phyloP scores from a whole-genome alignment of 306 rosid species.

The Fragaria iinumae region DNA sequence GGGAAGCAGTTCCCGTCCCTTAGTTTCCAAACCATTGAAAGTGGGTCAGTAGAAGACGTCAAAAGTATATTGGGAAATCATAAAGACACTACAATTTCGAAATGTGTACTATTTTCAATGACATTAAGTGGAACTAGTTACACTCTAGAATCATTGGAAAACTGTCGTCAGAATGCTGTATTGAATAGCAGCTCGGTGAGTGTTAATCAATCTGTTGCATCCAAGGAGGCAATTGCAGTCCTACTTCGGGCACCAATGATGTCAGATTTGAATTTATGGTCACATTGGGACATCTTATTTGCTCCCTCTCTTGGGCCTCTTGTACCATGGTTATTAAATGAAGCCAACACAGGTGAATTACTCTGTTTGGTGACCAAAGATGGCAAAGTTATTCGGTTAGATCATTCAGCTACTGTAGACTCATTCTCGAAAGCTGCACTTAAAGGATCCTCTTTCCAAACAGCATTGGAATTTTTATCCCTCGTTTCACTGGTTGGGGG shows the following conservation, averaged over 20 bases:
- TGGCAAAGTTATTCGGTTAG: constrained; percentile 75
- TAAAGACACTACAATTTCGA: constrained; percentile 42
- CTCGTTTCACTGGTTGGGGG: constrained; percentile 71
- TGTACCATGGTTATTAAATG: constrained; percentile 69
- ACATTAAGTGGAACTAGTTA: constrained; percentile 43
- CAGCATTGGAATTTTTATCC: constrained; percentile 73
- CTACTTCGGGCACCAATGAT: constrained; percentile 75
- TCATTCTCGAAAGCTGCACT: constrained; percentile 83
- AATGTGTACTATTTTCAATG: constrained; percentile 65
- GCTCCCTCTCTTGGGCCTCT: constrained; percentile 89
- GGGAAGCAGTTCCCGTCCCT: constrained; percentile 71
- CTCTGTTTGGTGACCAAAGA: constrained; percentile 77
- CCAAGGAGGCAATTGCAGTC: constrained; percentile 62
- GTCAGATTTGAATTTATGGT: constrained; percentile 81
- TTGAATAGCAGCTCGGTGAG: constrained; percentile 33
- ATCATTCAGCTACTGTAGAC: constrained; percentile 68
- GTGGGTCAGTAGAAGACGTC: constrained; percentile 56
- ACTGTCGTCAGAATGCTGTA: constrained; percentile 36
- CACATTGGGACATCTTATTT: constrained; percentile 85
- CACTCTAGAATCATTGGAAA: constrained; percentile 37
- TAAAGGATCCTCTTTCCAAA: constrained; percentile 70
- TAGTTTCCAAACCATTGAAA: constrained; percentile 48
- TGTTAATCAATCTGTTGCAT: constrained; percentile 36
- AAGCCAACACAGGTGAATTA: constrained; percentile 58
- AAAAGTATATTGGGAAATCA: constrained; percentile 45